These are phyloP conservation scores for Harrya chromipes DNA, from an alignment of 768 basidiomycete species.

Conservation along the genomic window DNA sequence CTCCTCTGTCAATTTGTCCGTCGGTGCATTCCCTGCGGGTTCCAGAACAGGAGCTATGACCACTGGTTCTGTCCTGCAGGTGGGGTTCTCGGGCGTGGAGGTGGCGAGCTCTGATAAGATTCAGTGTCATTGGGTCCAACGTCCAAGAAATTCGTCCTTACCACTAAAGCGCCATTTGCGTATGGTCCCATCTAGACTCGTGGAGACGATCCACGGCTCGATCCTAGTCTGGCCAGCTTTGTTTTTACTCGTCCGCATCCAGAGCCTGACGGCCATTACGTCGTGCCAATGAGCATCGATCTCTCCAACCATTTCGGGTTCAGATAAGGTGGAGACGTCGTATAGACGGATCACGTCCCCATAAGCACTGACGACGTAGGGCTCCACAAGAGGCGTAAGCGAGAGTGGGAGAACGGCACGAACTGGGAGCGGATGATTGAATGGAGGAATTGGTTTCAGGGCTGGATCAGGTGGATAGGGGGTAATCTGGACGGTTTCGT, in stretches of 20 bases:
- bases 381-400: conserved; percentile 60
- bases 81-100: conserved; percentile 23
- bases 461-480: conserved; percentile 37
- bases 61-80: conserved; percentile 13
- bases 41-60: conserved; percentile 28
- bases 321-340: conserved; percentile 66
- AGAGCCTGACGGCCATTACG: conserved; percentile 70
- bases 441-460: conserved; percentile 45
- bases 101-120: conserved; percentile 23
- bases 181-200: conserved; percentile 84
- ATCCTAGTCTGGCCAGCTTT: conserved; percentile 46
- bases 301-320: conserved; percentile 67
- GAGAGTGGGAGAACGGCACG: conserved; percentile 69
- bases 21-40: conserved; percentile 28
- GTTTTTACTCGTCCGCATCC: conserved; percentile 53
- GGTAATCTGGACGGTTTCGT: conserved; percentile 74
- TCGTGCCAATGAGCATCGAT: conserved; percentile 92
- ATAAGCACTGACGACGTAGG: conserved; percentile 76
- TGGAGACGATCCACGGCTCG: conserved; percentile 81
- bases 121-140: background rate
- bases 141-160: conserved; percentile 20
- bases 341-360: conserved; percentile 83
- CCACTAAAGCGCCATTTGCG: conserved; percentile 80
- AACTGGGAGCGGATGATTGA: conserved; percentile 61
- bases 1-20: conserved; percentile 66